Evolutionary conservation across 345 rosid genomes (phyloP), one percentile per base, ranked within the genome.

Genomic region (Pistacia atlantica): DNA sequence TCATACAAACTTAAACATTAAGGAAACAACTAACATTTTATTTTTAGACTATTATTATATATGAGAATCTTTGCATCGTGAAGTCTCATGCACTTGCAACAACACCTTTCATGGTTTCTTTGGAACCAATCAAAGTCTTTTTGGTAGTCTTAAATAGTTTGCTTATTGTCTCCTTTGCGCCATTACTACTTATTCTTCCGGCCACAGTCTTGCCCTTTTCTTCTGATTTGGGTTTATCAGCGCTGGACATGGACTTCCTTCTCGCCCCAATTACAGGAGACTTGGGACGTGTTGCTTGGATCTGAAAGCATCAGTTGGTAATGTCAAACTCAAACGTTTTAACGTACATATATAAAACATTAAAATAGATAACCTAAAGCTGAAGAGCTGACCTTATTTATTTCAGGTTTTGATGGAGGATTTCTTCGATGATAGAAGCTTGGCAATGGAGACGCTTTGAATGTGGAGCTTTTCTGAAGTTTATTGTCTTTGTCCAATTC

Each of bases 371-470:
- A n/a, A n/a, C 8, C 46, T 5, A 42, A 42, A 42, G 1, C 9
- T 8, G 8, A 42, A 42, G 46, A 42, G 8, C 46, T 59, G 61
- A 58, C 79, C 76, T 52, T 73, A 42, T 65, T 79, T 12, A 28
- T 28, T 10, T 72, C 65, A 2, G 79, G 66, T 42, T 58, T 78
- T 31, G 71, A 6, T 16, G 71, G 35, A 1, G 81, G 49, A 31
- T 65, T 77, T 13, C 74, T 83, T 57, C 61, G 66, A 37, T 62
- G 74, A 70, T 80, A 77, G 78, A 78, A 80, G 57, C 75, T 80
- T n/a, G 86, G 86, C 51, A 83, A 62, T 60, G 86, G 83, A 35
- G 79, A 67, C 3, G 86, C 86, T 63, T 80, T 83, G 77, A 80
- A 80, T 51, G 80, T 75, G 13, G 75, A 46, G 72, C 64, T 75